A percentile compares a stretch with the other conserved stretches of the same genome.
phyloP scores from a whole-genome alignment of 1,284 basidiomycete genomes.

The Microbotryum violaceum region DNA sequence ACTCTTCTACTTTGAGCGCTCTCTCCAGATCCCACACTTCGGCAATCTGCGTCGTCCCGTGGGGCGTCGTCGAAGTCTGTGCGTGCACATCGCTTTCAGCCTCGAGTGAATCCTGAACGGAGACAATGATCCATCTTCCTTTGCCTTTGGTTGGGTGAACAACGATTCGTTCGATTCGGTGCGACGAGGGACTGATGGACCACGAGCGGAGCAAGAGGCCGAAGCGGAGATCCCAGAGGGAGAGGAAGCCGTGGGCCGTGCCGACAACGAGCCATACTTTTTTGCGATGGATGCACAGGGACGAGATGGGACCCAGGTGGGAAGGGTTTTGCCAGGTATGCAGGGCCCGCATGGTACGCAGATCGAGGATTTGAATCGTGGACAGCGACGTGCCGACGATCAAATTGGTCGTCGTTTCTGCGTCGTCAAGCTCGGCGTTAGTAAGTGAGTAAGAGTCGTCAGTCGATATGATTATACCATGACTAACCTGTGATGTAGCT shows the following conservation, averaged over 20 bases:
- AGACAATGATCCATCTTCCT: conserved; percentile 81
- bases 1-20: conserved; percentile 56
- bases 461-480: no score
- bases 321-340: conserved; percentile 73
- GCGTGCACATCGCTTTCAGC: conserved; percentile 1
- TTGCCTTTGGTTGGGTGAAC: conserved; percentile 69
- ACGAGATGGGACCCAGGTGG: conserved; percentile 77
- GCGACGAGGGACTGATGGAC: conserved; percentile 50
- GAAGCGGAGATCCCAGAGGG: conserved; percentile 90
- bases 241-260: conserved; percentile 71
- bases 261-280: conserved; percentile 81
- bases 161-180: conserved; percentile 59
- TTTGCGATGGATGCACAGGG: conserved; percentile 71
- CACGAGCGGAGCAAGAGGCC: conserved; percentile 81
- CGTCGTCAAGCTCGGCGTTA: not conserved
- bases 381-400: conserved; percentile 79
- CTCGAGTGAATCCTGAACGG: conserved; percentile 48
- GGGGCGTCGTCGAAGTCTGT: not conserved
- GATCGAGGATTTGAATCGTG: conserved; percentile 66
- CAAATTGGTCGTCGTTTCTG: conserved; percentile 45
- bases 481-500: conserved; percentile 38
- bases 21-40: conserved; percentile 74
- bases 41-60: conserved; percentile 27
- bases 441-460: no score
- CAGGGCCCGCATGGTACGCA: conserved; percentile 71